These are phyloP conservation scores for Litsea cubeba DNA, from an alignment of 164 flowering plant genomes.

Conservation along the genomic window DNA sequence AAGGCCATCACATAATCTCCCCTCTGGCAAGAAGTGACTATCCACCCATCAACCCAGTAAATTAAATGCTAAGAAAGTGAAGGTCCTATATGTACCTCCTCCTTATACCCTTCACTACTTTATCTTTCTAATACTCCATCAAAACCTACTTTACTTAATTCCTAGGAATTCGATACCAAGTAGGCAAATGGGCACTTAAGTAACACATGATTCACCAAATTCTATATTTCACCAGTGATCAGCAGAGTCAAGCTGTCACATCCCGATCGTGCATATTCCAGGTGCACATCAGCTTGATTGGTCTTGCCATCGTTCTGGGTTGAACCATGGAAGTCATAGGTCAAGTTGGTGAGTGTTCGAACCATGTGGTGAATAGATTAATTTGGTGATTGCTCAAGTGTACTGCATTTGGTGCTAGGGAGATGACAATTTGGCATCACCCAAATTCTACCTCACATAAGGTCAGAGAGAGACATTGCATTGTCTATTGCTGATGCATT, in stretches of 20 bases:
- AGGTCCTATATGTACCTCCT: too few relatives aligned
- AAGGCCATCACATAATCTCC: too few relatives aligned
- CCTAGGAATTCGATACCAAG: too few relatives aligned
- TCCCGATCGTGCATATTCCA: neutral
- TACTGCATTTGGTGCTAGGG: neutral
- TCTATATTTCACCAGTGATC: neutral
- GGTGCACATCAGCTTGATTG: neutral
- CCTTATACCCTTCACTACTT: too few relatives aligned
- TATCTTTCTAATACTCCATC: too few relatives aligned
- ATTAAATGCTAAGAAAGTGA: too few relatives aligned
- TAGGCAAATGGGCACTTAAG: neutral
- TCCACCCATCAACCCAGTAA: too few relatives aligned
- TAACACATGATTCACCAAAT: neutral
- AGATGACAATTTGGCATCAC: neutral
- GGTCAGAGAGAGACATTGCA: slow-evolving; percentile 6
- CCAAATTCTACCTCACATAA: neutral
- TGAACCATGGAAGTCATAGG: neutral
- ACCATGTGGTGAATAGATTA: neutral
- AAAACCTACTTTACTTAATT: too few relatives aligned
- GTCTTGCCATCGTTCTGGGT: neutral
- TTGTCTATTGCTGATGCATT: neutral
- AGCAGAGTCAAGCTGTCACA: neutral
- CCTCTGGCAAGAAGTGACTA: too few relatives aligned
- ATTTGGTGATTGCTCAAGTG: neutral
- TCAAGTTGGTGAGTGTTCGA: neutral